Percentiles rank a stretch among this genome's conserved stretches.
These are phyloP conservation scores for Phanerochaete carnosa DNA, from an alignment of 768 basidiomycete species.

Conservation along the genomic window DNA sequence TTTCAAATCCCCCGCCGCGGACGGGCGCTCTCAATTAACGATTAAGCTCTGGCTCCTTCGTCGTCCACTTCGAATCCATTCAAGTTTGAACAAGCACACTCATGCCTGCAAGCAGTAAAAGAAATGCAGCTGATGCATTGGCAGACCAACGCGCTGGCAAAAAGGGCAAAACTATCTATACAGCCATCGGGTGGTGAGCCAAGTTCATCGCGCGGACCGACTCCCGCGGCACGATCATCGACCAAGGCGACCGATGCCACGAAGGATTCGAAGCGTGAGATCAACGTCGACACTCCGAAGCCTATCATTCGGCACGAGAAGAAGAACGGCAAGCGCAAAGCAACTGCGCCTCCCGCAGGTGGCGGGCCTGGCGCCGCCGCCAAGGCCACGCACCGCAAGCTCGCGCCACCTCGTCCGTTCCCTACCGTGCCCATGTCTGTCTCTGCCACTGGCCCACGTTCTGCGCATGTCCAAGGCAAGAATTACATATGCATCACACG, in stretches of 20 bases:
- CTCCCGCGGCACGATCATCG: neutral
- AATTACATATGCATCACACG: slow-evolving; percentile 80
- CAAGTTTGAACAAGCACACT: too few relatives aligned
- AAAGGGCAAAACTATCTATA: neutral
- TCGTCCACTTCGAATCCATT: neutral
- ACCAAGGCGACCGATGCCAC: neutral
- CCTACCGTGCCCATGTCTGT: slow-evolving; percentile 73
- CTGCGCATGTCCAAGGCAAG: slow-evolving; percentile 75
- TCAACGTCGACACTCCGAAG: neutral
- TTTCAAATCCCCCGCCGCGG: neutral
- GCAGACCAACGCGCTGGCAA: neutral
- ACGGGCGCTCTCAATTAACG: neutral
- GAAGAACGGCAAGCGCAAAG: slow-evolving; percentile 9
- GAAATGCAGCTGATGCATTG: neutral
- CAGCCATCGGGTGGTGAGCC: neutral
- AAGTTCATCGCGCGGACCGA: neutral
- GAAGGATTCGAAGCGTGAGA: too few relatives aligned
- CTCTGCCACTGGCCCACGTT: slow-evolving; percentile 77
- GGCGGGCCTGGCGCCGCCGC: neutral
- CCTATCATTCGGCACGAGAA: neutral
- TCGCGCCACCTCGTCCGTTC: slow-evolving; percentile 71
- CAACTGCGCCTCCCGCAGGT: neutral
- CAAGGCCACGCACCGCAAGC: slow-evolving; percentile 50
- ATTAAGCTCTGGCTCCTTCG: neutral
- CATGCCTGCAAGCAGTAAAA: neutral